These are phyloP conservation scores for Elsinoe australis DNA, from an alignment of 2,329 filamentous ascomycete genomes.

Conservation along the genomic window DNA sequence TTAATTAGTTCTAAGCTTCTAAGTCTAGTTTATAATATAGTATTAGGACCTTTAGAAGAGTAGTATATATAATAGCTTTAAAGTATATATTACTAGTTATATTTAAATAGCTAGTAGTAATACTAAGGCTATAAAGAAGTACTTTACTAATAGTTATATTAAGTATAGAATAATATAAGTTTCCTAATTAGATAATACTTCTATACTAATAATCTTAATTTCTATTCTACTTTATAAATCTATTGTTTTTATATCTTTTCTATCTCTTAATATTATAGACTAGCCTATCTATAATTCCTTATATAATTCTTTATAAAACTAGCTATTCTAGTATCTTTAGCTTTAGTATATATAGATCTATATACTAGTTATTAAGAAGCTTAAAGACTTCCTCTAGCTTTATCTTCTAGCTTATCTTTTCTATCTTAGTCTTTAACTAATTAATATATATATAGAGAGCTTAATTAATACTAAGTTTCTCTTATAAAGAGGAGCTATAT, in stretches of 20 bases:
- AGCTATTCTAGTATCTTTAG: constrained; percentile 3
- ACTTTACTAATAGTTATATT: not conserved
- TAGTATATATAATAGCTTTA: not conserved
- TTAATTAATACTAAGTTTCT: too few species aligned
- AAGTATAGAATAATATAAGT: not conserved
- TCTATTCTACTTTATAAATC: constrained; percentile 11
- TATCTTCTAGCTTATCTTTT: too few species aligned
- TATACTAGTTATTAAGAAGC: not conserved
- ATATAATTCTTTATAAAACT: constrained; percentile 5
- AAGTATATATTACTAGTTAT: not conserved
- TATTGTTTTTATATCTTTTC: not conserved
- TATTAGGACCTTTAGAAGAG: not conserved
- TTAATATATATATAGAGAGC: too few species aligned
- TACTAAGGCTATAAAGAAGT: not conserved
- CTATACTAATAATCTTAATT: not conserved
- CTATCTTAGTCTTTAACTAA: too few species aligned
- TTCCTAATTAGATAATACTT: not conserved
- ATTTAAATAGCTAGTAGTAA: not conserved
- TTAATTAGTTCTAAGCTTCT: not conserved
- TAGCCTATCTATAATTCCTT: not conserved
- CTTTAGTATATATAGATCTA: not conserved
- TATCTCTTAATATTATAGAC: not conserved
- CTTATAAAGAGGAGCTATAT: too few species aligned
- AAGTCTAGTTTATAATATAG: not conserved
- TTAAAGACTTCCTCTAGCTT: too few species aligned